Evolutionary conservation across 148 eudicot genomes (phyloP).

Genomic region (Arctostaphylos glauca): DNA sequence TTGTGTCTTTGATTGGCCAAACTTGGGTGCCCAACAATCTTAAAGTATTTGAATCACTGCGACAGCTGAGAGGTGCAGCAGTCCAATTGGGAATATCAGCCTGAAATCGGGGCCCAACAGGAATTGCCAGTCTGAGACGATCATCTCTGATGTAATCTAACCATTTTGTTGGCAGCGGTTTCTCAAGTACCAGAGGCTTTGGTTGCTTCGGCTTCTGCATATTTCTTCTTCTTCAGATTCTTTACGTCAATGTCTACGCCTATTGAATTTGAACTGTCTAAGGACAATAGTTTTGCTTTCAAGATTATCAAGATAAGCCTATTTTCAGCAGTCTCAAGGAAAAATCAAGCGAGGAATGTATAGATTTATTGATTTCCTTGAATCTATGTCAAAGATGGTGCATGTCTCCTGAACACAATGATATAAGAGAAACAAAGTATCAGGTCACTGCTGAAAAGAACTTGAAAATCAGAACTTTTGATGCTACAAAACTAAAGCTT

Average conservation of each 20-base stretch:
- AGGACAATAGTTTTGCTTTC: background rate
- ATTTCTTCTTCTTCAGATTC: slow-evolving; percentile 2
- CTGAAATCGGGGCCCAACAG: slow-evolving; percentile 77
- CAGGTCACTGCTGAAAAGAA: background rate
- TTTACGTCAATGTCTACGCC: background rate
- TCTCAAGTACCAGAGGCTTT: slow-evolving; percentile 26
- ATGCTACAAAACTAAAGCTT: background rate
- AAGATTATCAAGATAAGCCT: background rate
- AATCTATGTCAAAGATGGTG: slow-evolving; percentile 1
- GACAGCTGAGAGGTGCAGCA: slow-evolving; percentile 27
- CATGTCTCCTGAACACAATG: background rate
- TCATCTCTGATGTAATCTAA: slow-evolving; percentile 30
- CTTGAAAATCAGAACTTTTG: background rate
- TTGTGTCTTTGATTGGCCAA: slow-evolving; percentile 44
- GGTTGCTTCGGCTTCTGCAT: slow-evolving; percentile 54
- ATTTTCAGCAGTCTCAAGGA: background rate
- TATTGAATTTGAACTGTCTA: background rate
- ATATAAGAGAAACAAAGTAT: background rate
- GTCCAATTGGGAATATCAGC: slow-evolving; percentile 52
- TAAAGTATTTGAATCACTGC: slow-evolving; percentile 24
- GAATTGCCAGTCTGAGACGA: slow-evolving; percentile 40
- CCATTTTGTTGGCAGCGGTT: slow-evolving; percentile 25
- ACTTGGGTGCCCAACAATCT: slow-evolving; percentile 54
- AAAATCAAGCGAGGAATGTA: background rate
- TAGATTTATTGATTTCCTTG: background rate